Conservation (phyloP, 2,329 filamentous ascomycete species). For the Westerdykella sp. region DNA sequence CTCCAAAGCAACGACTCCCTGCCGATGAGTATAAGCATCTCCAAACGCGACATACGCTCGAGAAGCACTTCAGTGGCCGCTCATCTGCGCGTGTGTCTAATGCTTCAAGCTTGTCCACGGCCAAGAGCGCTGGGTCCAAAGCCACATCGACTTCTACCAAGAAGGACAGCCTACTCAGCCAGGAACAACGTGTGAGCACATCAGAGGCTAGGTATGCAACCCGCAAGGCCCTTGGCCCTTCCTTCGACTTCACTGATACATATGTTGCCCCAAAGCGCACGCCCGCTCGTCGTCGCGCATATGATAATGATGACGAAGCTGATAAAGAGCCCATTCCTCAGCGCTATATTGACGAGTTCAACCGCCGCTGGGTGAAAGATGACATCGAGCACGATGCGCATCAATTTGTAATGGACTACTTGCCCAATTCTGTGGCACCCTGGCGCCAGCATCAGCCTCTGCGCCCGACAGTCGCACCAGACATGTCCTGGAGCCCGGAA, state of each 20-base stretch:
- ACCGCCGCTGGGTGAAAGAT: slow-evolving; percentile 1
- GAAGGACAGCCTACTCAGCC: background rate
- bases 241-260: no score
- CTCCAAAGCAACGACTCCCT: background rate
- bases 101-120: background rate
- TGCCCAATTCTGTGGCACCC: no score
- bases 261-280: no score
- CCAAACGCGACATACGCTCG: background rate
- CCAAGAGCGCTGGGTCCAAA: background rate
- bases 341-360: slow-evolving; percentile 13
- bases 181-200: slow-evolving; percentile 2
- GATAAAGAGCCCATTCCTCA: slow-evolving; percentile 4
- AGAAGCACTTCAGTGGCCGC: background rate
- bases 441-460: no score
- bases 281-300: background rate
- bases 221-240: slow-evolving; percentile 7
- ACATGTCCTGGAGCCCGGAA: no score
- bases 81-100: background rate
- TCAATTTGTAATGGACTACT: no score
- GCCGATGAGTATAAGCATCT: background rate
- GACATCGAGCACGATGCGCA: background rate
- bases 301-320: background rate
- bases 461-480: no score
- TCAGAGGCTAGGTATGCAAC: slow-evolving; percentile 11
- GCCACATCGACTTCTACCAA: background rate